phyloP scores from a whole-genome alignment of 1,284 basidiomycete species.

The Apiotrichum sp. region DNA sequence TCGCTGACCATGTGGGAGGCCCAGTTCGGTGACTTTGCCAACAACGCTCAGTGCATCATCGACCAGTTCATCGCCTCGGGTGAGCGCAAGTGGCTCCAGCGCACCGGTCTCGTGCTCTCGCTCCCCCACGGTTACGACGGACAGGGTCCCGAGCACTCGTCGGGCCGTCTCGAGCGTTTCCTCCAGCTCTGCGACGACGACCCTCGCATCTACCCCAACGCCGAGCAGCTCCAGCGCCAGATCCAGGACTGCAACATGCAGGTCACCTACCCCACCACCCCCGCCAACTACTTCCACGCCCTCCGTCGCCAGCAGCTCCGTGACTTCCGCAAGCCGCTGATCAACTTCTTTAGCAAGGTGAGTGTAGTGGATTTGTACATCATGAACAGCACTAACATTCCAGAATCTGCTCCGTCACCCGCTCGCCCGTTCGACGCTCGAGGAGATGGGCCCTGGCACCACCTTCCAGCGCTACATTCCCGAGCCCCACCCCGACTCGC shows the following conservation, averaged over 20 bases:
- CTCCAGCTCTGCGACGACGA: conserved; percentile 97
- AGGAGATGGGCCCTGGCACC: conserved; percentile 83
- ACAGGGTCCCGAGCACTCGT: conserved; percentile 98
- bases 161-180: conserved; percentile 93
- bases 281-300: conserved; percentile 93
- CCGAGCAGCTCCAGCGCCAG: conserved; percentile 85
- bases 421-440: conserved; percentile 74
- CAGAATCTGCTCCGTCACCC: conserved; percentile 81
- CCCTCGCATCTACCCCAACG: conserved; percentile 81
- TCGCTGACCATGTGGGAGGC: conserved; percentile 97
- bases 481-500: conserved; percentile 64
- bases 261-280: conserved; percentile 91
- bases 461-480: conserved; percentile 91
- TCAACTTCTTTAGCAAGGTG: conserved; percentile 89
- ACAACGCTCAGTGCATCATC: conserved; percentile 96
- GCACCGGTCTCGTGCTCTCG: conserved; percentile 85
- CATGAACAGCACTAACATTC: no score
- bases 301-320: conserved; percentile 90
- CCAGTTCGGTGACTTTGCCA: conserved; percentile 97
- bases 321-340: conserved; percentile 92
- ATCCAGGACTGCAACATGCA: conserved; percentile 99
- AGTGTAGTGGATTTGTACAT: conserved; percentile 14
- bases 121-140: conserved; percentile 98
- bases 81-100: conserved; percentile 97
- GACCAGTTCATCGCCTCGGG: conserved; percentile 98